Base-by-base conservation (phyloP, 345 rosid species). In the Laguncularia racemosa region DNA sequence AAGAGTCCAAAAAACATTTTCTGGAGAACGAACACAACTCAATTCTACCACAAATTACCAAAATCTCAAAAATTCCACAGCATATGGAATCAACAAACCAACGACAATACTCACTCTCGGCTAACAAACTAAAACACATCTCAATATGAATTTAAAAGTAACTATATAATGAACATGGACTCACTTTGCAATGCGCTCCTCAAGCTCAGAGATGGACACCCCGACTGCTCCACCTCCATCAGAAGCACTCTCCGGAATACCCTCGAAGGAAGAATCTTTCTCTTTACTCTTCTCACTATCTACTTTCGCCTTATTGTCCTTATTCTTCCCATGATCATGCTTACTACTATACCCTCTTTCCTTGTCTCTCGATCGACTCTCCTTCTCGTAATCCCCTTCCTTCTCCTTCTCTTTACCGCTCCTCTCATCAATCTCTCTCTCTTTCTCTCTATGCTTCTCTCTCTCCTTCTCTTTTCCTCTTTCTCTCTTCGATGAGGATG, bases 171-270 rank as follows among this genome's bases (percentile, higher is more conserved):
- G 10, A 33, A 6, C 40, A 33, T 33, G 10, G 10, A 78, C 84
- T 81, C 70, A 84, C 98, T 74, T 87, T 66, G 64, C 60, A 64
- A 93, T 85, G 55, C 95, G 91, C 49, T 76, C 79, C 78, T 67
- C 72, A 18, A 89, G 69, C 47, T 69, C 86, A 16, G 61, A 56
- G 0, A 82, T 12, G 57, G 87, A 51, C 55, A 56, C 28, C 21
- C 60, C 71, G 66, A 69, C 60, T 53, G 60, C 77, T 20, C 60
- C 71, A 67, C 68, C 58, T 53, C 62, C 77, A 71, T 70, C 71
- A 1, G 75, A 71, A 50, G 71, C 59, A 57, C 57, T 64, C 53
- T 67, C 76, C 48, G 60, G 74, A 68, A 57, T 66, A 55, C 66
- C 68, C 15, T 62, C 79, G 11, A 49, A 65, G 56, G 71, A 73